These are phyloP conservation scores for Mentha longifolia DNA, from an alignment of 257 asterid genomes.

Conservation along the genomic window DNA sequence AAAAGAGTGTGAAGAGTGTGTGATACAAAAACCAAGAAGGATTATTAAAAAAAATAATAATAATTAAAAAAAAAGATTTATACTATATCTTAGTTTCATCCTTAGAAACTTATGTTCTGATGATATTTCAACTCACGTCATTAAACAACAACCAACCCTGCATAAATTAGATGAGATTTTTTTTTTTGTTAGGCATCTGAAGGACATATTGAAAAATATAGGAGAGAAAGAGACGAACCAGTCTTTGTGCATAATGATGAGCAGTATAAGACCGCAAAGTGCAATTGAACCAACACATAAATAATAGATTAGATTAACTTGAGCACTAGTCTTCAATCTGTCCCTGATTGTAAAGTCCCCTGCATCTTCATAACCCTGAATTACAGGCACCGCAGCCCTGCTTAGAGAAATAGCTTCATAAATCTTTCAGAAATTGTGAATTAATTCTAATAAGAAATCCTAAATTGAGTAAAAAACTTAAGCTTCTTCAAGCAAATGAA, in stretches of 20 bases:
- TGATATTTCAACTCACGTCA: neutral
- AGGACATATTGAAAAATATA: slow-evolving; percentile 2
- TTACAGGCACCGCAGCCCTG: slow-evolving; percentile 88
- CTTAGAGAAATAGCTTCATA: slow-evolving; percentile 57
- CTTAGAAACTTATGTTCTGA: neutral
- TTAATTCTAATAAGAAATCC: neutral
- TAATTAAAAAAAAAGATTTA: neutral
- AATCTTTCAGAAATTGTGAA: slow-evolving; percentile 43
- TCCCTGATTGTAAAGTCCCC: slow-evolving; percentile 77
- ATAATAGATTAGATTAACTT: slow-evolving; percentile 67
- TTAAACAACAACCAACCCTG: neutral
- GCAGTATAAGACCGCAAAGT: slow-evolving; percentile 60
- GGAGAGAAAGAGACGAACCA: slow-evolving; percentile 56
- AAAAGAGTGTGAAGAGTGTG: too few species aligned
- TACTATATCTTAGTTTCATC: neutral
- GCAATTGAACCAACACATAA: slow-evolving; percentile 59
- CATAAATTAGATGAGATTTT: neutral
- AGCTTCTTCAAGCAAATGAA: slow-evolving; percentile 6
- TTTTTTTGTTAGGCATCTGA: neutral
- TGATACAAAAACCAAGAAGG: too few species aligned
- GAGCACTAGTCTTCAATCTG: slow-evolving; percentile 74
- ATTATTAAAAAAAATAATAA: too few species aligned
- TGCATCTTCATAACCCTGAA: slow-evolving; percentile 92
- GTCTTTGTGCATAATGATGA: slow-evolving; percentile 52
- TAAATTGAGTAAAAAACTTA: slow-evolving; percentile 16